Base-by-base conservation (phyloP, 345 rosid genomes). In the Sonneratia alba region DNA sequence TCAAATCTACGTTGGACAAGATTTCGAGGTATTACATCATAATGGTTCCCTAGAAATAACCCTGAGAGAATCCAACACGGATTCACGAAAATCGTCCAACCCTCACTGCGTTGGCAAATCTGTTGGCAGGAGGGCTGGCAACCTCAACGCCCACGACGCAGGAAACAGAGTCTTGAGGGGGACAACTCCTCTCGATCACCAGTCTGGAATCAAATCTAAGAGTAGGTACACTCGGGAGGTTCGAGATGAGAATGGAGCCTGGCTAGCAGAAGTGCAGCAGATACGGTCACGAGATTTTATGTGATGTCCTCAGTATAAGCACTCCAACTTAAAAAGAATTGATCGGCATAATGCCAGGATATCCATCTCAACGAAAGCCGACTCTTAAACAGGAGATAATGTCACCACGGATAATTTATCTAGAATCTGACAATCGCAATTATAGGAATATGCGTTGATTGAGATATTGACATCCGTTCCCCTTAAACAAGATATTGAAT, bases 241-340 rank as follows among this genome's bases (percentile, higher is more conserved):
- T 87, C 13, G 86, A 83, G 72, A 81, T 89, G 88, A 78, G 79
- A 38, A 78, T 87, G 56, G 87, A 87, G 75, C 88, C 32, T 89
- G 11, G 87, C 85, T 38, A 77, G 85, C 3, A 88, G 89, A 22
- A 85, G 87, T 64, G 85, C 91, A 10, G 89, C 93, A 4, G 89
- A 91, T 79, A 87, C 90, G 21, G 87, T 89, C 72, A 87, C 90
- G 0, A 81, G 92, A 11, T 87, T 78, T 70, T 86, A 86, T 37
- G 89, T 87, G 78, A 82, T 49, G 13, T 45, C 55, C 55, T 49
- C 55, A 49, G 15, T 13, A 49, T 49, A 27, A 27, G 32, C 32
- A 27, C 32, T 27, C 32, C 32, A 27, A 27, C 32, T 27, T 27
- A 27, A 27, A 27, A 27, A 27, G 32, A 27, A 27, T 27, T 27